Evolutionary conservation across 768 basidiomycete species (phyloP), one percentile per base, ranked within the genome.

Genomic region (Crucibulum laeve): DNA sequence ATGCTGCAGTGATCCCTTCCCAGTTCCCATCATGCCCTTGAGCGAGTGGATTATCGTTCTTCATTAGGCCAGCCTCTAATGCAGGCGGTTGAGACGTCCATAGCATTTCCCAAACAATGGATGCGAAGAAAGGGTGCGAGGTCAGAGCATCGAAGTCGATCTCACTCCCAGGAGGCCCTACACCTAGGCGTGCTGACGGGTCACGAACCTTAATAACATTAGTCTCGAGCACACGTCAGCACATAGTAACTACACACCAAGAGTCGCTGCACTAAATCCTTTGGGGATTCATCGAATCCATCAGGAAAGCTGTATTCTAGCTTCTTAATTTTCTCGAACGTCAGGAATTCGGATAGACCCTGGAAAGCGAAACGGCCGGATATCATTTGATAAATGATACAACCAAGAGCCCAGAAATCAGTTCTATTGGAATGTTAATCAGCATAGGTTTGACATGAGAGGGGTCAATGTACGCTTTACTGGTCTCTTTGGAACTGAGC

Each of bases 351-450:
- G 0, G 93, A 92, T 4, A 83, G 71, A 3, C 87, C 93, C 49
- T 88, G 80, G 69, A 99, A 99, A 1, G 93, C 89, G 52, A 94
- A 94, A 32, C 79, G 80, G 28, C 94, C 95, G 10, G 87, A 80
- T 40, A 97, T 82, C 74, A 97, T 85, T 61, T 97, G 94, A 64
- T 81, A 98, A 17, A 98, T 64, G 34, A 97, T 84, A 63, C 95
- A 97, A 1, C 93, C 96, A 19, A 96, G 73, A 4, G 93, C 90
- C 95, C 95, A 99, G 7, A 92, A 73, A 62, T 98, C 96, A 30
- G 94, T 90, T 49, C 92, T 94, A 45, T 32, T 43, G 28, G 44
- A 32, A 19, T 19, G 52, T 56, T 25, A 57, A 44, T 50, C 40
- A 25, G 21, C 15, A 11, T 30, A 25, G 17, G 17, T 48, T 21